These are phyloP conservation scores for Chrysosphaeria jannelii DNA, from an alignment of 2,329 filamentous ascomycete genomes.

Conservation along the genomic window DNA sequence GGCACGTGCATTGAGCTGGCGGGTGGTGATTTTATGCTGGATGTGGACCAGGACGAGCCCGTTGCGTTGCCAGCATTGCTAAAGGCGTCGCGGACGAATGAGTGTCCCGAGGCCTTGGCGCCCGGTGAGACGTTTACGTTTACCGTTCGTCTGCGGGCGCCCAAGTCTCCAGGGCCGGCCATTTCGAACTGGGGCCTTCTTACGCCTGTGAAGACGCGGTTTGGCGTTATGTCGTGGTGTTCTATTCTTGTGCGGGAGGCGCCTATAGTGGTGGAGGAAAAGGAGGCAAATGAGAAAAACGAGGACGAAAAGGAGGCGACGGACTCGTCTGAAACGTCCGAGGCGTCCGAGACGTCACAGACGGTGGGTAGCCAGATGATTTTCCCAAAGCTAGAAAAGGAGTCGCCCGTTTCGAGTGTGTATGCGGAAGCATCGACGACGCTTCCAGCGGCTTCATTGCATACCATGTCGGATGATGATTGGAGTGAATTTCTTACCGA, in stretches of 20 bases:
- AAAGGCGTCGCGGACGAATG: slow-evolving; percentile 56
- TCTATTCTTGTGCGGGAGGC: slow-evolving; percentile 29
- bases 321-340: slow-evolving; percentile 8
- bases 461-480: slow-evolving; percentile 14
- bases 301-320: slow-evolving; percentile 18
- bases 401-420: slow-evolving; percentile 59
- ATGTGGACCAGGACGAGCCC: slow-evolving; percentile 51
- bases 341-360: slow-evolving; percentile 20
- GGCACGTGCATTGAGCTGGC: slow-evolving; percentile 78
- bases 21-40: slow-evolving; percentile 89
- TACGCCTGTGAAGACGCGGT: slow-evolving; percentile 46
- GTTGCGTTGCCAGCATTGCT: slow-evolving; percentile 50
- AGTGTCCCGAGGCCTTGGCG: slow-evolving; percentile 34
- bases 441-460: slow-evolving; percentile 14
- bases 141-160: slow-evolving; percentile 59
- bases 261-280: slow-evolving; percentile 4
- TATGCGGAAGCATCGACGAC: slow-evolving; percentile 30
- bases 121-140: slow-evolving; percentile 54
- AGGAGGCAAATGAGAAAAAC: too few species aligned
- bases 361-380: slow-evolving; percentile 64
- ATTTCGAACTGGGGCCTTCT: slow-evolving; percentile 96
- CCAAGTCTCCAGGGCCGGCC: slow-evolving; percentile 40
- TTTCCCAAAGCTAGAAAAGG: slow-evolving; percentile 87
- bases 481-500: slow-evolving; percentile 61
- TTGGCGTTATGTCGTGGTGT: slow-evolving; percentile 88